These are phyloP conservation scores for Obba rivulosa DNA, from an alignment of 768 basidiomycete genomes.

Conservation along the genomic window DNA sequence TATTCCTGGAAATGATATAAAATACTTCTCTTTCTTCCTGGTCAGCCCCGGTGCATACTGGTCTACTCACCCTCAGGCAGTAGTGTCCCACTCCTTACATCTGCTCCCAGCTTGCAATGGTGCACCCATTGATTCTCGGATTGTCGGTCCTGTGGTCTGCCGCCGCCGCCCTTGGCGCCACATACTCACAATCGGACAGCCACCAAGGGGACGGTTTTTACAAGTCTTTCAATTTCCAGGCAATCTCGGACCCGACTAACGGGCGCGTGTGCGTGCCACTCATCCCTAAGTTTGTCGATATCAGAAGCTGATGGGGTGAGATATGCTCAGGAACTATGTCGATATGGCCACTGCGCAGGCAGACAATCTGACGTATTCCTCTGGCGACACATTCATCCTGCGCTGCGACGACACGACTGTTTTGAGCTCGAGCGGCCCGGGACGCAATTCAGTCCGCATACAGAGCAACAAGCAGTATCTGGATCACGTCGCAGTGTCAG, in stretches of 20 bases:
- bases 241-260: constrained; percentile 56
- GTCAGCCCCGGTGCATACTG: too few species aligned
- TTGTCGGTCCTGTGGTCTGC: not conserved
- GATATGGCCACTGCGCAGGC: constrained; percentile 40
- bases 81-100: too few species aligned
- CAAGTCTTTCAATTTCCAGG: constrained; percentile 41
- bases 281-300: not conserved
- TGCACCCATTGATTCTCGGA: too few species aligned
- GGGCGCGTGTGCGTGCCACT: constrained; percentile 51
- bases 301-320: not conserved
- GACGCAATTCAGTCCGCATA: constrained; percentile 55
- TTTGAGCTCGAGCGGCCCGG: constrained; percentile 44
- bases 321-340: constrained; percentile 36
- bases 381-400: constrained; percentile 46
- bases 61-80: too few species aligned
- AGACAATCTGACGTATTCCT: constrained; percentile 53
- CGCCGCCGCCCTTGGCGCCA: constrained; percentile 31
- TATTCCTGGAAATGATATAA: too few species aligned
- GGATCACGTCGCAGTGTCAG: constrained; percentile 49
- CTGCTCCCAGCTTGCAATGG: too few species aligned
- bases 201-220: constrained; percentile 44
- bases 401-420: constrained; percentile 48
- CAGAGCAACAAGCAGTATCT: constrained; percentile 46
- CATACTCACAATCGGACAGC: constrained; percentile 42
- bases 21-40: too few species aligned